Conservation (phyloP, 2,329 filamentous ascomycete genomes). For the Cladophialophora exuberans region DNA sequence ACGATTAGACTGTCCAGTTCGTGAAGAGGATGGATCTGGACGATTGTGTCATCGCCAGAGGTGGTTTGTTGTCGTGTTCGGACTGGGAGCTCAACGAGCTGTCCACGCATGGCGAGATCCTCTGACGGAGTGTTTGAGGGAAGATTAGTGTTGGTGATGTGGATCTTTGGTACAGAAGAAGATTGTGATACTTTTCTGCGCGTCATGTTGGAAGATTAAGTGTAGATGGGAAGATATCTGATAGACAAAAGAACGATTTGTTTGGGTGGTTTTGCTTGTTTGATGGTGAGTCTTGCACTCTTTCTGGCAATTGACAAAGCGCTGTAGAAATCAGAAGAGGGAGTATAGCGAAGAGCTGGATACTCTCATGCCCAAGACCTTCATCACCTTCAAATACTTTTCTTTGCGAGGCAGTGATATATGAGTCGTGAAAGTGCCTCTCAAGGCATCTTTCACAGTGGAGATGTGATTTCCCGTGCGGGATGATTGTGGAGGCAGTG, state of each 20-base stretch:
- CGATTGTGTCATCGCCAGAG: slow-evolving; percentile 5
- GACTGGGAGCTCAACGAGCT: slow-evolving; percentile 10
- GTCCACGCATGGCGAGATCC: slow-evolving; percentile 19
- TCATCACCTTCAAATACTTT: neutral
- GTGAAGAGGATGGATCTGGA: slow-evolving; percentile 27
- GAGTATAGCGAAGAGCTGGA: too few species aligned
- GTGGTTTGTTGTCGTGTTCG: neutral
- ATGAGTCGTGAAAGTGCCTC: neutral
- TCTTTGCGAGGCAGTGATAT: neutral
- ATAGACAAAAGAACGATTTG: too few species aligned
- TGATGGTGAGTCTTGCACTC: too few species aligned
- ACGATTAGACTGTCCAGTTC: slow-evolving; percentile 29
- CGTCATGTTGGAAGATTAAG: too few species aligned
- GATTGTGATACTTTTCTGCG: neutral
- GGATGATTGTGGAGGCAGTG: too few species aligned
- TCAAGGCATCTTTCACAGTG: neutral
- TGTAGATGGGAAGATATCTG: too few species aligned
- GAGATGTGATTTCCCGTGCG: too few species aligned
- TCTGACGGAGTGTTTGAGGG: neutral
- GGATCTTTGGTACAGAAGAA: neutral
- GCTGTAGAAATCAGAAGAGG: too few species aligned
- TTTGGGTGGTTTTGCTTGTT: too few species aligned
- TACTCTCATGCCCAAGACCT: neutral
- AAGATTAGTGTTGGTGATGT: neutral
- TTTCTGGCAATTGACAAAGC: too few species aligned